Percentiles rank a stretch among this genome's conserved stretches.
These are phyloP conservation scores for Leishmania major DNA, from an alignment of 208 protist species.

Conservation along the genomic window DNA sequence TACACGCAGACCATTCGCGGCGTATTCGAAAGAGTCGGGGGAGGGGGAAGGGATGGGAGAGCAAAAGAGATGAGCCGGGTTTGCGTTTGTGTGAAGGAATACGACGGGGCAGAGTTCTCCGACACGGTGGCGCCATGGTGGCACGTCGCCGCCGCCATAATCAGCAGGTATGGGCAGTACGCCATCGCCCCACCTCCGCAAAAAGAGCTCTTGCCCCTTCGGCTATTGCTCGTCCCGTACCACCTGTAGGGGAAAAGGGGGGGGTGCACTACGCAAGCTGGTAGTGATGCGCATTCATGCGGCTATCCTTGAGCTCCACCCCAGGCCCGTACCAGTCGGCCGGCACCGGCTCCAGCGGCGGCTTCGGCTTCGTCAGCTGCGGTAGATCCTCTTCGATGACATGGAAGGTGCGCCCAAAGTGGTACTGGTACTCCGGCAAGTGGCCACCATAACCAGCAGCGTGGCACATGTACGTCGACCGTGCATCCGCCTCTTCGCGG, in stretches of 20 bases:
- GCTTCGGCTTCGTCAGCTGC: conserved; percentile 59
- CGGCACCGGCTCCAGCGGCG: conserved; percentile 36
- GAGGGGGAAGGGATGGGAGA: not conserved
- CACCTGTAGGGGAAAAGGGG: conserved; percentile 2
- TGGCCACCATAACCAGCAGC: conserved; percentile 80
- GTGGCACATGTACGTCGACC: conserved; percentile 61
- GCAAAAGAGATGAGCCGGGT: not conserved
- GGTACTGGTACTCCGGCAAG: conserved; percentile 73
- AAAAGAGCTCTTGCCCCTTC: not conserved
- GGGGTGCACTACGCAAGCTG: conserved; percentile 46
- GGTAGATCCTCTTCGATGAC: conserved; percentile 88
- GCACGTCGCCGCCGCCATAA: not conserved
- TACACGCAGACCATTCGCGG: conserved; percentile 5
- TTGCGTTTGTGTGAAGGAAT: not conserved
- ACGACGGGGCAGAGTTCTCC: not conserved
- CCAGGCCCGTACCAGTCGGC: conserved; percentile 57
- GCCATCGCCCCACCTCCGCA: not conserved
- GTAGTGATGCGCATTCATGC: conserved; percentile 78
- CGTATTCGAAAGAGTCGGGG: not conserved
- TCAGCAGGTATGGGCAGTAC: not conserved
- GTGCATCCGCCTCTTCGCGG: conserved; percentile 56
- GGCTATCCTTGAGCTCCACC: conserved; percentile 62
- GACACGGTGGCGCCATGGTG: not conserved
- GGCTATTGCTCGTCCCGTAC: not conserved
- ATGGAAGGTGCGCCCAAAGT: conserved; percentile 90